Base-by-base conservation (phyloP, 75 land plant genomes). In the Pseudotsuga menziesii region DNA sequence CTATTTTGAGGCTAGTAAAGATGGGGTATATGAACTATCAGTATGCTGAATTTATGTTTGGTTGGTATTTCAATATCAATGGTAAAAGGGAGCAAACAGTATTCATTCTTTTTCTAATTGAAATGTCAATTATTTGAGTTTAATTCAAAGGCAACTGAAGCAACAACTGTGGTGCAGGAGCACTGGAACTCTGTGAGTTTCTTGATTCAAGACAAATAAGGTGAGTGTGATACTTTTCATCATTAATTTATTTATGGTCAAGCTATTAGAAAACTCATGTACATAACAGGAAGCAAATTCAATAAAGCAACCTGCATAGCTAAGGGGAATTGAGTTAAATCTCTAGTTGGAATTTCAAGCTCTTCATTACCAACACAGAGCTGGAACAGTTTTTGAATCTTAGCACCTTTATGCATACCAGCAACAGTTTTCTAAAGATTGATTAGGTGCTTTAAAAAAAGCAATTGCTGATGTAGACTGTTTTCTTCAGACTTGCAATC, bases 161-260 rank as follows among this genome's bases (percentile, higher is more conserved):
- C 23, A 25, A 29, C 39, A 32, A 63, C 17, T 27, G 67, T 32
- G 67, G 17, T 63, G 67, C 67, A 63, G 67, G 67, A 63, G 39
- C 67, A 32, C 67, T 63, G 67, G 67, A 63, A 63, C 67, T 63
- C 16, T 63, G 67, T 3, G 67, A 63, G 67, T 29, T 32, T 32
- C 67, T 63, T 29, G 67, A 63, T 63, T 63, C 67, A 27, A 63
- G 67, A 63, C 67, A 63, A 63, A 63, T 63, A 63, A 63, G 67
- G 67, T 63, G 15, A 44, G 48, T 44, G 48, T 14, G 36, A 27
- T 4, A 63, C 32, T 32, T 14, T 14, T 23, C 25, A 4, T 63
- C 67, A 16, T 63, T 63, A 6, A 44, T 44, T 44, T 44, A 44
- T 44, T 5, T 44, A 44, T 44, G 48, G 67, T 63, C 32, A 23